Conservation (phyloP, 768 basidiomycete genomes). For the Lanmaoa rubissima region DNA sequence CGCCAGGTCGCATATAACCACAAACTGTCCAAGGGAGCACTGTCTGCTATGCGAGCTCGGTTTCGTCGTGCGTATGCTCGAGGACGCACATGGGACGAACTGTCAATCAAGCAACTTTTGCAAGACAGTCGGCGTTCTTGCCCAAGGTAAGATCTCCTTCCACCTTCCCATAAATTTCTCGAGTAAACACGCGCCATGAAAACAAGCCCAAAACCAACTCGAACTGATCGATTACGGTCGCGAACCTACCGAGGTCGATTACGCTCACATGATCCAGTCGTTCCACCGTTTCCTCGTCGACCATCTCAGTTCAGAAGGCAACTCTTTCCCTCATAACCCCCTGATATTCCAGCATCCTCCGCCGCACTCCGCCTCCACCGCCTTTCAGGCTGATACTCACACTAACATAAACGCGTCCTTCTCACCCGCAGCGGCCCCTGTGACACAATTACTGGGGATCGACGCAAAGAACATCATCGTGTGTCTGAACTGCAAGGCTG, state of each 20-base stretch:
- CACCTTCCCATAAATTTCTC: neutral
- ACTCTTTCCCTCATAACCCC: slow-evolving; percentile 59
- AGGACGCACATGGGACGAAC: slow-evolving; percentile 90
- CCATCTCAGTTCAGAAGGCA: slow-evolving; percentile 74
- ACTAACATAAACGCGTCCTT: slow-evolving; percentile 10
- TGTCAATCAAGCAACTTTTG: slow-evolving; percentile 98
- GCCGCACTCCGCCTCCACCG: neutral
- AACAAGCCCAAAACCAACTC: slow-evolving; percentile 67
- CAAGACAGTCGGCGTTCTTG: slow-evolving; percentile 84
- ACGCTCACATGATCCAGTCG: slow-evolving; percentile 86
- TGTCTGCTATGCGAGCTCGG: slow-evolving; percentile 95
- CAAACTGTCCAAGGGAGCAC: slow-evolving; percentile 84
- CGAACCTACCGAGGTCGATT: slow-evolving; percentile 69
- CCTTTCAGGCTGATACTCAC: slow-evolving; percentile 23
- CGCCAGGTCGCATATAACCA: slow-evolving; percentile 90
- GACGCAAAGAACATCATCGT: slow-evolving; percentile 71
- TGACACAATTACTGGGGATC: slow-evolving; percentile 85
- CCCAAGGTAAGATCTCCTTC: slow-evolving; percentile 60
- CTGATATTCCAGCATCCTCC: slow-evolving; percentile 39
- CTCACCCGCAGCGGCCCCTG: slow-evolving; percentile 57
- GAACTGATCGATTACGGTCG: slow-evolving; percentile 88
- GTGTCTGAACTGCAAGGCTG: slow-evolving; percentile 72
- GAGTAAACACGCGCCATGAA: neutral
- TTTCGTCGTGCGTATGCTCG: slow-evolving; percentile 92
- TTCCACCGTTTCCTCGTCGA: slow-evolving; percentile 95